Base-by-base conservation (phyloP, 306 rosid genomes). In the Abrus precatorius region DNA sequence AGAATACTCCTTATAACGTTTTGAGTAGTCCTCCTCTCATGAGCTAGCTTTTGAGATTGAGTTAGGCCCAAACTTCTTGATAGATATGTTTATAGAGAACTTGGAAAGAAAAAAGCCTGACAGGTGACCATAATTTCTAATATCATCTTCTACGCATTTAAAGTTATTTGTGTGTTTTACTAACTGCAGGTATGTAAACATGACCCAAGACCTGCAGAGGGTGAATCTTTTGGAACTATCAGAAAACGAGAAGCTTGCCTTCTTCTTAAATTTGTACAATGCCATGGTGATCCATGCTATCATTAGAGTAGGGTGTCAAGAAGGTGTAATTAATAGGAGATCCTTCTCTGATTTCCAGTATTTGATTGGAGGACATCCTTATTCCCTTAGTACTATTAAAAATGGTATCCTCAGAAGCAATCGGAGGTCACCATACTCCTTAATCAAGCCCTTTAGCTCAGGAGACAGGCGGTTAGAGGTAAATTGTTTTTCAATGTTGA, bases 331-430 rank as follows among this genome's bases (percentile, higher is more conserved):
- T 33, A 94, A 91, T 52, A 88, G 95, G 77, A 91, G 87, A 83
- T 88, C 90, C 84, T 91, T 82, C 82, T 85, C 95, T 14, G 91
- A 91, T 68, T 95, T 95, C 80, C 94, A 82, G 5, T 95, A 95
- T 74, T 63, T 95, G 70, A 89, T 95, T 12, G 99, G 98, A 38
- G 99, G 99, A 38, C 77, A 89, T 75, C 86, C 97, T 20, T 90
- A 84, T 77, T 91, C 97, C 28, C 96, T 91, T 5, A 79, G 77
- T 33, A 53, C 86, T 63, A 95, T 95, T 6, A 83, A 81, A 64
- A 88, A 95, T 81, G 99, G 99, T 43, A 91, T 93, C 83, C 94
- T 95, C 11, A 88, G 99, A 85, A 83, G 85, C 83, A 95, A 95
- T 76, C 72, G 88, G 4, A 87, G 97, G 82, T 87, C 98, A 43